Percentiles rank a stretch among this genome's conserved stretches.
Conservation (phyloP, 2,329 filamentous ascomycete species). For the Pseudocercospora fijiensis region DNA sequence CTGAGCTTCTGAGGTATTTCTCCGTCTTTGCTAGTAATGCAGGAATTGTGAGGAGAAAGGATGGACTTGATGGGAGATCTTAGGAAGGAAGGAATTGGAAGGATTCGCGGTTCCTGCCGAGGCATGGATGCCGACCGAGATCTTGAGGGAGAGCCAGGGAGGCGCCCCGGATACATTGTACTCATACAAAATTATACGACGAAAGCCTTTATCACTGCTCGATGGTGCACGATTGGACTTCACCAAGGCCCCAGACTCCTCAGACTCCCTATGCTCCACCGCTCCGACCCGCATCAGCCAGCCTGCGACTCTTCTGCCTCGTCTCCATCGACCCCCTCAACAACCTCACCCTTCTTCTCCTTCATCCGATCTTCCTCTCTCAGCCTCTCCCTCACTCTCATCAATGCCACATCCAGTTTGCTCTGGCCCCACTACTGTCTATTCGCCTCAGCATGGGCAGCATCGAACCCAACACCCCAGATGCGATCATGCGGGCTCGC, state of each 20-base stretch:
- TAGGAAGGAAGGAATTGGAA: background rate
- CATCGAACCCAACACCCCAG: constrained; percentile 65
- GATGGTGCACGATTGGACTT: too few species aligned
- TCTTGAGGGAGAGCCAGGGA: too few species aligned
- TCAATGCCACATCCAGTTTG: constrained; percentile 8
- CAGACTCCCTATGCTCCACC: too few species aligned
- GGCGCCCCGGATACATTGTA: background rate
- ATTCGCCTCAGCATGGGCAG: constrained; percentile 47
- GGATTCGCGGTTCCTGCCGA: background rate
- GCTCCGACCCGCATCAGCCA: background rate
- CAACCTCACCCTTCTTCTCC: background rate
- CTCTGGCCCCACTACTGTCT: constrained; percentile 52
- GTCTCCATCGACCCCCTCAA: background rate
- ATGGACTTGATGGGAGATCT: background rate
- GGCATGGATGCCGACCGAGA: background rate
- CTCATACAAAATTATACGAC: background rate
- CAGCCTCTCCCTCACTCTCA: constrained; percentile 11
- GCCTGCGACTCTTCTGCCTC: background rate
- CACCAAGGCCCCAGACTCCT: background rate
- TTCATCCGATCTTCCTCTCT: background rate
- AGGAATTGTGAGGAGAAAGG: background rate
- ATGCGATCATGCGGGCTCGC: constrained; percentile 57
- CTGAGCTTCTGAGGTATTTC: background rate
- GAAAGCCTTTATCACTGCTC: too few species aligned
- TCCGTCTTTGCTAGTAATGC: background rate